phyloP scores from a whole-genome alignment of 257 asterid species.

The Salvia rosmarinus region DNA sequence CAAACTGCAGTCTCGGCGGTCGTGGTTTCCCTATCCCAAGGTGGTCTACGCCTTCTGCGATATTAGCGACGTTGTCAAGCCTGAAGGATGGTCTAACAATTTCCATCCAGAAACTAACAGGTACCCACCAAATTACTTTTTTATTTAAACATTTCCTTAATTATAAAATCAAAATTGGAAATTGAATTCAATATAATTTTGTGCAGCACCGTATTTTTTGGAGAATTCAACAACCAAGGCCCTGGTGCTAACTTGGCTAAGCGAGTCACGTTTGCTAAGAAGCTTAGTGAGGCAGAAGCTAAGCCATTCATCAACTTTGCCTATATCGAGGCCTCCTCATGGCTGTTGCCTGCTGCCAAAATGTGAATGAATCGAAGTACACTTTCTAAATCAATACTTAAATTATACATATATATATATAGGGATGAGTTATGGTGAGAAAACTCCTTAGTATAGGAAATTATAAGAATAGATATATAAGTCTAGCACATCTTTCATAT shows the following conservation, averaged over 20 bases:
- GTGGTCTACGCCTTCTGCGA: conserved; percentile 54
- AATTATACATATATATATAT: too few species aligned
- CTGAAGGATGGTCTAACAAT: conserved; percentile 61
- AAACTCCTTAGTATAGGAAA: too few species aligned
- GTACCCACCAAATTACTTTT: too few species aligned
- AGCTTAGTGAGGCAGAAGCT: conserved; percentile 44
- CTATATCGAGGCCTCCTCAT: conserved; percentile 58
- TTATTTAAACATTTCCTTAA: too few species aligned
- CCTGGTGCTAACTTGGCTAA: conserved; percentile 40
- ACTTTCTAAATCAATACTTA: too few species aligned
- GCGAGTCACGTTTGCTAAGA: conserved; percentile 47
- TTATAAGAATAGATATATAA: too few species aligned
- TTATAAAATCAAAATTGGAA: too few species aligned
- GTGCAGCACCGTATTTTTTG: conserved; percentile 61
- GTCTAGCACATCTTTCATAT: too few species aligned
- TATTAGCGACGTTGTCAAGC: conserved; percentile 48
- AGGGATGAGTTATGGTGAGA: too few species aligned
- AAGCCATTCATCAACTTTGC: conserved; percentile 50
- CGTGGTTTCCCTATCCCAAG: conserved; percentile 53
- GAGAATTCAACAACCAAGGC: conserved; percentile 59
- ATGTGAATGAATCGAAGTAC: too few species aligned
- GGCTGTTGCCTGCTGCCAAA: conserved; percentile 68
- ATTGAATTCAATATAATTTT: too few species aligned
- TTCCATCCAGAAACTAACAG: conserved; percentile 15
- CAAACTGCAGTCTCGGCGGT: conserved; percentile 48